Evolutionary conservation across 2,329 filamentous ascomycete genomes (phyloP), one percentile per base, ranked within the genome.

Genomic region (Beauveria sp.): DNA sequence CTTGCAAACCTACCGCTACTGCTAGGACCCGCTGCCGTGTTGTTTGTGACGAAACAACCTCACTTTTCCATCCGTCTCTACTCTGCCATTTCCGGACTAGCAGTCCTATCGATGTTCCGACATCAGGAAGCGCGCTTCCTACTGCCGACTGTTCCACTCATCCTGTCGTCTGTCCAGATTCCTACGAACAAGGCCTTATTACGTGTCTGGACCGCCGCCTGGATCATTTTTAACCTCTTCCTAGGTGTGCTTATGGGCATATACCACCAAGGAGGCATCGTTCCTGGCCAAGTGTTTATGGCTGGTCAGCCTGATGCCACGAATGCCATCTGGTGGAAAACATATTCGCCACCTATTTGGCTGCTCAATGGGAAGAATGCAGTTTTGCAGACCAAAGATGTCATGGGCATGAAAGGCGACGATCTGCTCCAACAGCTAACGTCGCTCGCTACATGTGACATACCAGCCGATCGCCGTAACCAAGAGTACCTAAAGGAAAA

Each of bases 81-180:
- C 71, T 91, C 89, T n/a, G 90, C 88, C 5, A 77, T 92, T 45
- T 89, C 87, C 6, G 89, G 89, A 22, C 79, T 90, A 22, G 77
- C 84, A 14, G 82, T 90, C 20, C 79, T 93, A 49, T 93, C 89
- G 14, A 75, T 87, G 48, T 90, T 92, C 67, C 86, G 87, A 67
- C 90, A 93, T 69, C 90, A 93, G 71, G 90, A 93, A 73, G 88
- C 90, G 3, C 85, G 90, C 24, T 93, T 93, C 70, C 75, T 93
- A 3, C 77, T 92, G 5, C 90, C 90, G 1, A 86, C 88, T 0
- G 82, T 93, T 22, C 90, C 90, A 2, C 77, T 93, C n/a, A 81
- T 93, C 20, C 78, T 93, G 2, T 89, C 89, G 3, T 91, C 88
- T 1, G 77, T 93, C 63, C 82, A 81, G 50, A 75, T 93, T 18